These are phyloP conservation scores for Rhodotorula toruloides DNA, from an alignment of 768 basidiomycete genomes.

Conservation along the genomic window DNA sequence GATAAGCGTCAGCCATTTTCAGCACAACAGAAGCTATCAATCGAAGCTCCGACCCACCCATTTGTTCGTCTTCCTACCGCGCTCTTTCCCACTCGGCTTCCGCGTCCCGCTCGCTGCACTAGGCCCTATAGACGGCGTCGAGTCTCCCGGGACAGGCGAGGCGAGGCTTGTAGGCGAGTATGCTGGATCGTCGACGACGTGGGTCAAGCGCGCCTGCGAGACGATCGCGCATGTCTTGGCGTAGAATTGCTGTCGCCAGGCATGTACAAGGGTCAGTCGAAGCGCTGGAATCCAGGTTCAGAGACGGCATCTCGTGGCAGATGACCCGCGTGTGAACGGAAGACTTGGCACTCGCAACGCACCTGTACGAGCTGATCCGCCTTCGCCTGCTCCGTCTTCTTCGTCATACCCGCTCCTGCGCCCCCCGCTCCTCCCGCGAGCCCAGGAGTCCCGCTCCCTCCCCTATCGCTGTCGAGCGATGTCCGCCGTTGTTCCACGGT, in stretches of 20 bases:
- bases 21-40: neutral
- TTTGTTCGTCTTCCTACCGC: slow-evolving; percentile 23
- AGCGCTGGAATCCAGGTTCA: too few species aligned
- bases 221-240: slow-evolving; percentile 39
- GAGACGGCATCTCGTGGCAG: too few species aligned
- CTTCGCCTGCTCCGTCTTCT: slow-evolving; percentile 6
- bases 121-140: neutral
- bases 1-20: neutral
- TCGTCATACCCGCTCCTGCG: neutral
- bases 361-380: slow-evolving; percentile 38
- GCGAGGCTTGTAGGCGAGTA: neutral
- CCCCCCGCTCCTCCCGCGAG: neutral
- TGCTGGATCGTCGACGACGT: neutral
- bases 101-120: neutral
- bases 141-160: neutral
- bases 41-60: slow-evolving; percentile 29
- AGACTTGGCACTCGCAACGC: neutral
- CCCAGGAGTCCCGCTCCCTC: too few species aligned
- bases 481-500: too few species aligned
- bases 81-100: neutral
- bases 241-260: slow-evolving; percentile 39
- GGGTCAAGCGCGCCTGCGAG: slow-evolving; percentile 35
- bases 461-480: too few species aligned
- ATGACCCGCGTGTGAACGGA: too few species aligned
- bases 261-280: neutral